Conservation (phyloP, 1,284 basidiomycete species). For the Pseudozyma sp. region DNA sequence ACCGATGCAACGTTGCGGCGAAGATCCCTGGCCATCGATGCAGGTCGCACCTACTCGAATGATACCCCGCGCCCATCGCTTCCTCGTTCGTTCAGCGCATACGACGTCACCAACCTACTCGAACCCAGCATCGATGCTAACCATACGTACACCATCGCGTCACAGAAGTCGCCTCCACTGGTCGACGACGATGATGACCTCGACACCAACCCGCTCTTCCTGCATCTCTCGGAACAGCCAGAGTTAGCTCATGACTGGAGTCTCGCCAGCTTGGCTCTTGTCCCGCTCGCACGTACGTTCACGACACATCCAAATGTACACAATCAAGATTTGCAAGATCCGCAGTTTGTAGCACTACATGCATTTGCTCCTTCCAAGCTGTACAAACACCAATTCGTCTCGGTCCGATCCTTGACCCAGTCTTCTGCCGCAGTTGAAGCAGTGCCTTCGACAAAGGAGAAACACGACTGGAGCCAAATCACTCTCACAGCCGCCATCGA, state of each 20-base stretch:
- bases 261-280: slow-evolving; percentile 18
- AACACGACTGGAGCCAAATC: slow-evolving; percentile 19
- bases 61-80: slow-evolving; percentile 6
- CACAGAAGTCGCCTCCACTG: slow-evolving; percentile 4
- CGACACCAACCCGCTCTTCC: slow-evolving; percentile 30
- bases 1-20: slow-evolving; percentile 35
- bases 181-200: slow-evolving; percentile 40
- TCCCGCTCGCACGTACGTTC: slow-evolving; percentile 26
- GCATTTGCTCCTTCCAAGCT: slow-evolving; percentile 40
- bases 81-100: slow-evolving; percentile 27
- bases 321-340: slow-evolving; percentile 9
- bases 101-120: slow-evolving; percentile 12
- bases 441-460: neutral
- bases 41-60: slow-evolving; percentile 4
- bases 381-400: slow-evolving; percentile 40
- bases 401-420: slow-evolving; percentile 28
- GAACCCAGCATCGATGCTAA: slow-evolving; percentile 1
- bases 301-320: slow-evolving; percentile 1
- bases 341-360: slow-evolving; percentile 30
- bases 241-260: slow-evolving; percentile 22
- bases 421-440: neutral
- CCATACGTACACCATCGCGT: neutral
- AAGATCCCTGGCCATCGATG: slow-evolving; percentile 30
- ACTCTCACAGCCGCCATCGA: slow-evolving; percentile 32
- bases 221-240: slow-evolving; percentile 28